Percentiles rank a stretch among this genome's conserved stretches.
phyloP scores from a whole-genome alignment of 1,139 yeast species.

The Hyphopichia fennica region DNA sequence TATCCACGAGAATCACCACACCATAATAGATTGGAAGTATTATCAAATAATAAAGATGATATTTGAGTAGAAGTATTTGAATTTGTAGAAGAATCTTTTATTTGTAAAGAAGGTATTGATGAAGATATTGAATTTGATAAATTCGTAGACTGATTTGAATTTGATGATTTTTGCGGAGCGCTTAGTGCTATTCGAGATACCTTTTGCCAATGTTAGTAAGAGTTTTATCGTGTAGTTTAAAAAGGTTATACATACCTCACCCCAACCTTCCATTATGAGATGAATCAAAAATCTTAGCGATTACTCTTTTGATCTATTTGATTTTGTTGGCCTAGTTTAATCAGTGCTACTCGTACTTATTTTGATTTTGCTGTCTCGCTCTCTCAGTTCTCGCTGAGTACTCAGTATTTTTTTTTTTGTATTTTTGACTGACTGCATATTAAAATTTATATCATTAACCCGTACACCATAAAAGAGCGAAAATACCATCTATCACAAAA shows the following conservation, averaged over 20 bases:
- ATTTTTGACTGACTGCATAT: too few species aligned
- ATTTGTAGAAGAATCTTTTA: too few species aligned
- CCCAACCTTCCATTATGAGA: constrained; percentile 42
- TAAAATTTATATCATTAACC: too few species aligned
- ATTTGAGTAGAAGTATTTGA: constrained; percentile 15
- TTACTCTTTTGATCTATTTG: too few species aligned
- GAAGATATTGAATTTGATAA: too few species aligned
- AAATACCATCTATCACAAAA: not conserved
- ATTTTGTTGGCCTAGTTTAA: too few species aligned
- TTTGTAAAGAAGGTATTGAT: constrained; percentile 14
- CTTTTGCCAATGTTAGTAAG: constrained; percentile 7
- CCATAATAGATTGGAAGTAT: constrained; percentile 76
- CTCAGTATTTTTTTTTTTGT: too few species aligned
- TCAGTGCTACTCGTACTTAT: too few species aligned
- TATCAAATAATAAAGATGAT: constrained; percentile 61
- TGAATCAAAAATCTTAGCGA: too few species aligned
- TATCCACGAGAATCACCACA: constrained; percentile 64
- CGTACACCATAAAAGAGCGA: not conserved
- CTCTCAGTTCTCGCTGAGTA: too few species aligned
- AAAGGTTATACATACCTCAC: constrained; percentile 22
- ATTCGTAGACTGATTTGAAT: too few species aligned
- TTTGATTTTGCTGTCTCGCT: too few species aligned
- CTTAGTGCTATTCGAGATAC: constrained; percentile 23
- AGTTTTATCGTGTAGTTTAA: not conserved
- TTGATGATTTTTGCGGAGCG: not conserved